A percentile compares a stretch with the other conserved stretches of the same genome.
These are phyloP conservation scores for Blastocystis hominis DNA, from an alignment of 352 stramenopile genomes.

Conservation along the genomic window DNA sequence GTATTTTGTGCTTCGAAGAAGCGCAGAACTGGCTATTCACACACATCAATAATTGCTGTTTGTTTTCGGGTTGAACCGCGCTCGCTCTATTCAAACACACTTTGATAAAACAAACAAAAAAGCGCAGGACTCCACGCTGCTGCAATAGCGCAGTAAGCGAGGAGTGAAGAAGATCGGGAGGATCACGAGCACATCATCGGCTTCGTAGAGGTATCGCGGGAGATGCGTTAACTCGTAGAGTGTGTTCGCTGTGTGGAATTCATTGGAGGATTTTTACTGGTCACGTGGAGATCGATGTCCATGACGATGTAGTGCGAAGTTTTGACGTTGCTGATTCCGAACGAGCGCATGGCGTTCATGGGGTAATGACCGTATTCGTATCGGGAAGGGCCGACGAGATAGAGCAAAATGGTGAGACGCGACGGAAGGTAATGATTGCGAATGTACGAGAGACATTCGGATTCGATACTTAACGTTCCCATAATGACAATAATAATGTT, in stretches of 20 bases:
- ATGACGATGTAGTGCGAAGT: constrained; percentile 28
- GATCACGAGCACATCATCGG: not conserved
- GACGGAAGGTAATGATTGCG: not conserved
- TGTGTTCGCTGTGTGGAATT: not conserved
- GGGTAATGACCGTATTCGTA: not conserved
- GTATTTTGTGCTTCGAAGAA: not conserved
- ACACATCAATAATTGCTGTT: not conserved
- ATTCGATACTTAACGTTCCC: no score
- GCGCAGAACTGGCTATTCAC: not conserved
- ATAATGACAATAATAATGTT: no score
- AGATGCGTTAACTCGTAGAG: not conserved
- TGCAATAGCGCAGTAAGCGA: not conserved
- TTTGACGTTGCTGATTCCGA: constrained; percentile 17
- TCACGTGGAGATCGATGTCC: constrained; percentile 20
- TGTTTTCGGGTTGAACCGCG: not conserved
- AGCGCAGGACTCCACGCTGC: not conserved
- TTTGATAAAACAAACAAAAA: not conserved
- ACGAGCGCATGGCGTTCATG: constrained; percentile 35
- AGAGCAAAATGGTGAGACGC: constrained; percentile 1
- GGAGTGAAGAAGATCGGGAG: constrained; percentile 40
- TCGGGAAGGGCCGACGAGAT: not conserved
- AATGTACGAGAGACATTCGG: no score
- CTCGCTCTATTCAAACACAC: no score
- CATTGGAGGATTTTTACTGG: no score
- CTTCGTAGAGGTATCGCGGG: not conserved